A percentile compares a stretch with the other conserved stretches of the same genome.
These are phyloP conservation scores for Aeschynomene evenia DNA, from an alignment of 306 rosid species.

Conservation along the genomic window DNA sequence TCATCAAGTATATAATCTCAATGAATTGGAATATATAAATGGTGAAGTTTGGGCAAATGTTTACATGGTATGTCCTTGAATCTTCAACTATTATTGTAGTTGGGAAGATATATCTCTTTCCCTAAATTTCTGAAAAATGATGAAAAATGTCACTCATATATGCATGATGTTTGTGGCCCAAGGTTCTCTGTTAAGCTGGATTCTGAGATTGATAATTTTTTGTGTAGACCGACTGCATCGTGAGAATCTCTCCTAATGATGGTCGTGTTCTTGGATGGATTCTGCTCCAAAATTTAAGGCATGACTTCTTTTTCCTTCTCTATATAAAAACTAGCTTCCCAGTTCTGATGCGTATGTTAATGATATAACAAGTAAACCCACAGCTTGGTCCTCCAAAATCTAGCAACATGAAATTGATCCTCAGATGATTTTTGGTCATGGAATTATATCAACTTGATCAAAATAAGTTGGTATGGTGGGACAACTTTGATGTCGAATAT, in stretches of 20 bases:
- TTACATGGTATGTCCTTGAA: slow-evolving; percentile 45
- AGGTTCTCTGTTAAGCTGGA: slow-evolving; percentile 10
- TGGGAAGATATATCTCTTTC: slow-evolving; percentile 12
- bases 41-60: slow-evolving; percentile 97
- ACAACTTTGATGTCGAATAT: slow-evolving; percentile 12
- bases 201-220: slow-evolving; percentile 25
- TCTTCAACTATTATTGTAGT: slow-evolving; percentile 11
- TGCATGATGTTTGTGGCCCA: background rate
- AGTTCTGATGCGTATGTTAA: background rate
- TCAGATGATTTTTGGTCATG: background rate
- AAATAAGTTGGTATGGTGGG: background rate
- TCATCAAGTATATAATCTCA: slow-evolving; percentile 67
- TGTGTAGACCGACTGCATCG: slow-evolving; percentile 85
- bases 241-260: slow-evolving; percentile 63
- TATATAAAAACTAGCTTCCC: background rate
- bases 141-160: background rate
- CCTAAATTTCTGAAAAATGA: background rate
- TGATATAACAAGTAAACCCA: background rate
- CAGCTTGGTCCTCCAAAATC: background rate
- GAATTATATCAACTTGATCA: background rate
- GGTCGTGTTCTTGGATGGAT: slow-evolving; percentile 85
- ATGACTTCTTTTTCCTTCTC: slow-evolving; percentile 6
- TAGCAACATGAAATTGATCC: slow-evolving; percentile 14
- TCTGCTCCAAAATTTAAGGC: slow-evolving; percentile 81
- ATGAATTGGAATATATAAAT: slow-evolving; percentile 81